Evolutionary conservation across 192 early-diverging fungal species (phyloP).

Genomic region (Coemansia sp.): DNA sequence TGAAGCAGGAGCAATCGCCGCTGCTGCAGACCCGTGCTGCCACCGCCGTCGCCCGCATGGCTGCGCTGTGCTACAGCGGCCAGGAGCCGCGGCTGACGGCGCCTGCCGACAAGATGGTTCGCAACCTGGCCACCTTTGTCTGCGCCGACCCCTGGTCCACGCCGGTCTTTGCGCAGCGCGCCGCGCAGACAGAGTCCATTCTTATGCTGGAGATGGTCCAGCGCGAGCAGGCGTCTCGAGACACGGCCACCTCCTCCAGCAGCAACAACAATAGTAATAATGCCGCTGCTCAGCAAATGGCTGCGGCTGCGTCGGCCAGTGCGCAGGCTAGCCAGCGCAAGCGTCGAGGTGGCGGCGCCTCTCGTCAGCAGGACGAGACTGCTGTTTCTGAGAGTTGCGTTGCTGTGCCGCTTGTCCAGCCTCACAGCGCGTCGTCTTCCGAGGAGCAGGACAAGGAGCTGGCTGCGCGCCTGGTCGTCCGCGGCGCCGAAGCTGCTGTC

Average conservation of each 20-base stretch:
- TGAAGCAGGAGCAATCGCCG: constrained; percentile 67
- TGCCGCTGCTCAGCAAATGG: constrained; percentile 29
- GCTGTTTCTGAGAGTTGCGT: background rate
- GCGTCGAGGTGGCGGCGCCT: constrained; percentile 17
- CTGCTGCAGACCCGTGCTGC: constrained; percentile 64
- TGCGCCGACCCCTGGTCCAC: constrained; percentile 81
- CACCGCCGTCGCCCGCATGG: constrained; percentile 54
- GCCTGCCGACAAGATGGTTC: constrained; percentile 85
- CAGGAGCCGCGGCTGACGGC: constrained; percentile 14
- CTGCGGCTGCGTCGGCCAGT: constrained; percentile 39
- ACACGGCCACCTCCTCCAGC: background rate
- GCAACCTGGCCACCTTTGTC: constrained; percentile 82
- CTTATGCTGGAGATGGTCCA: constrained; percentile 51
- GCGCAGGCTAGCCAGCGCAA: constrained; percentile 45
- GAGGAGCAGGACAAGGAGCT: constrained; percentile 57
- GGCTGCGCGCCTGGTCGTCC: constrained; percentile 62
- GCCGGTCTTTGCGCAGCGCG: constrained; percentile 61
- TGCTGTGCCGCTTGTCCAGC: constrained; percentile 33
- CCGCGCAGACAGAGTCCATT: constrained; percentile 25
- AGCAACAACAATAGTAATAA: background rate
- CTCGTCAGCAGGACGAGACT: background rate
- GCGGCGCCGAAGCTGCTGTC: constrained; percentile 63
- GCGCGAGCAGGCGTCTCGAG: constrained; percentile 27
- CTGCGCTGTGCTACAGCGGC: constrained; percentile 32
- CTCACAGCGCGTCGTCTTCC: background rate